phyloP scores from a whole-genome alignment of 2,329 filamentous ascomycete species.

The Cercospora berteroae region DNA sequence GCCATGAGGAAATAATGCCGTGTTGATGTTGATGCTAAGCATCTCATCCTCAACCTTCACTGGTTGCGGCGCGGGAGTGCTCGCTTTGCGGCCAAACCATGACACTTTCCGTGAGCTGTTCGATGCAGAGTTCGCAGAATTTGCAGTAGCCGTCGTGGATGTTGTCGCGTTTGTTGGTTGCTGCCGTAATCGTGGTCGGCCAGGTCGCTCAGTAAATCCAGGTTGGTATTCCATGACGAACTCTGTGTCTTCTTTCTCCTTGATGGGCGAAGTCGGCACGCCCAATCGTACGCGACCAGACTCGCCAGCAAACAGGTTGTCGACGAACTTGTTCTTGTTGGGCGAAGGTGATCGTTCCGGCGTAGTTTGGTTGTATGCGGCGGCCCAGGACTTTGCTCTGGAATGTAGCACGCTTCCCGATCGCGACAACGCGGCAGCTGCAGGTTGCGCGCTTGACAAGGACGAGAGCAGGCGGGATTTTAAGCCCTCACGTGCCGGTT shows the following conservation, averaged over 20 bases:
- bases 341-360: conserved; percentile 16
- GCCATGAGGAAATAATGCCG: conserved; percentile 55
- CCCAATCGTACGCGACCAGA: conserved; percentile 38
- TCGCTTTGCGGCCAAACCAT: conserved; percentile 37
- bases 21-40: conserved; percentile 54
- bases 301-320: conserved; percentile 37
- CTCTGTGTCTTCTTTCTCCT: conserved; percentile 34
- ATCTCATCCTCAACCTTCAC: conserved; percentile 47
- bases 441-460: conserved; percentile 30
- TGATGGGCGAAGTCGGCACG: conserved; percentile 30
- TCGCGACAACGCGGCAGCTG: conserved; percentile 33
- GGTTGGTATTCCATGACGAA: conserved; percentile 40
- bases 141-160: not conserved
- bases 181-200: conserved; percentile 24
- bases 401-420: conserved; percentile 33
- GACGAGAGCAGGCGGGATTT: conserved; percentile 31
- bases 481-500: conserved; percentile 27
- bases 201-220: conserved; percentile 35
- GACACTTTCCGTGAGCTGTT: conserved; percentile 22
- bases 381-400: conserved; percentile 35
- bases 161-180: conserved; percentile 18
- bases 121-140: not conserved
- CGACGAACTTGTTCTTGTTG: conserved; percentile 29
- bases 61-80: conserved; percentile 12
- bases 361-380: conserved; percentile 25